These are phyloP conservation scores for Aspergillus asperescens DNA, from an alignment of 495 filamentous ascomycete species.

Conservation along the genomic window DNA sequence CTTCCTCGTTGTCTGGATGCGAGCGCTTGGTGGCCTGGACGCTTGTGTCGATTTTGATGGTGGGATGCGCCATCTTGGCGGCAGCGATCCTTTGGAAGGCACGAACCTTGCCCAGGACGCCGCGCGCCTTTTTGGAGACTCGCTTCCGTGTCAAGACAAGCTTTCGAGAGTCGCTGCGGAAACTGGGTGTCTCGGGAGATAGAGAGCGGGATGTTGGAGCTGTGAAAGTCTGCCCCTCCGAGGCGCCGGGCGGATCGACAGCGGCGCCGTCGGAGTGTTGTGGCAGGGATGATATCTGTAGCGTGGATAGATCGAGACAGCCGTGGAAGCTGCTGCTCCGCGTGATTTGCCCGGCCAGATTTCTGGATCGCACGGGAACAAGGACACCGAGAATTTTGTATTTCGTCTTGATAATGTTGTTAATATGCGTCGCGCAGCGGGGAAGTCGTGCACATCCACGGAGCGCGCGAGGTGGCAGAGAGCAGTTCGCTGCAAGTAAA, in stretches of 20 bases:
- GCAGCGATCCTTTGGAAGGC: conserved; percentile 42
- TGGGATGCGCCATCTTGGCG: conserved; percentile 44
- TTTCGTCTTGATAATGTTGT: neutral
- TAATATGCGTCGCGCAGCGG: conserved; percentile 1
- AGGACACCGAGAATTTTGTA: conserved; percentile 13
- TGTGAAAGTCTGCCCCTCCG: conserved; percentile 28
- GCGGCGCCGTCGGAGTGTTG: conserved; percentile 22
- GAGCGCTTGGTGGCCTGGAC: conserved; percentile 41
- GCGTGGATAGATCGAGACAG: conserved; percentile 48
- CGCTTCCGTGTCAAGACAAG: conserved; percentile 27
- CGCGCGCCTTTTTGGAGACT: conserved; percentile 43
- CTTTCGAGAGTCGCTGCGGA: conserved; percentile 31
- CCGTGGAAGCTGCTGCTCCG: conserved; percentile 47
- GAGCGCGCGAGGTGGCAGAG: neutral
- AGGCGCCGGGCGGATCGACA: conserved; percentile 24
- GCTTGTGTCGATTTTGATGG: conserved; percentile 45
- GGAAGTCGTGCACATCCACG: conserved; percentile 2
- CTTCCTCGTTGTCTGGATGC: conserved; percentile 33
- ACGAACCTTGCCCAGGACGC: conserved; percentile 46
- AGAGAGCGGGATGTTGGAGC: conserved; percentile 32
- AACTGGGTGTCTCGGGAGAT: conserved; percentile 30
- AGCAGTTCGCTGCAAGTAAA: conserved; percentile 2
- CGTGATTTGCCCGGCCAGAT: conserved; percentile 43
- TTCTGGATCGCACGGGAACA: conserved; percentile 32
- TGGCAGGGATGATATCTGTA: conserved; percentile 38